phyloP scores from a whole-genome alignment of 2,329 filamentous ascomycete genomes.

The Fusarium floridanum region DNA sequence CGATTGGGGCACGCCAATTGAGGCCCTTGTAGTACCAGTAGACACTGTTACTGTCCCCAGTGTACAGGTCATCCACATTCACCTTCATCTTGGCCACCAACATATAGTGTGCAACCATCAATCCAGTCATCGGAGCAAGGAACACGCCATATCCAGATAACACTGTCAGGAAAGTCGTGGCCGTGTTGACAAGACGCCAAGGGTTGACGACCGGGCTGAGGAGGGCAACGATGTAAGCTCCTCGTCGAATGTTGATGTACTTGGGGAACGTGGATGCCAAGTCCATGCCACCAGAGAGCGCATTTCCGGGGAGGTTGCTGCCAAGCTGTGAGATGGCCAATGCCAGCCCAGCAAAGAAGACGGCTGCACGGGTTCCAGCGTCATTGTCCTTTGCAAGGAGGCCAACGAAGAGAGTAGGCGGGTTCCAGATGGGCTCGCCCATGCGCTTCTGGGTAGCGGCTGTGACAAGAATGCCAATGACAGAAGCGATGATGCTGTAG shows the following conservation, averaged over 20 bases:
- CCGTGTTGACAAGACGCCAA: conserved; percentile 55
- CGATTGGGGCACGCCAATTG: conserved; percentile 56
- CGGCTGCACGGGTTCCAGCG: conserved; percentile 52
- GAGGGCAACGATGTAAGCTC: conserved; percentile 53
- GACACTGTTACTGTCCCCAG: conserved; percentile 47
- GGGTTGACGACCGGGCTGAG: conserved; percentile 54
- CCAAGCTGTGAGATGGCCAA: conserved; percentile 54
- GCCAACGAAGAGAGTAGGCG: conserved; percentile 51
- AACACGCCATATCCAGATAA: conserved; percentile 55
- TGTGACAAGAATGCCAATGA: conserved; percentile 57
- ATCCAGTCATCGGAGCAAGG: conserved; percentile 55
- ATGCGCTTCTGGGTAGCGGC: conserved; percentile 55
- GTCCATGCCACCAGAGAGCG: conserved; percentile 55
- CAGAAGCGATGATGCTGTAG: conserved; percentile 51
- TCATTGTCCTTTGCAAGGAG: conserved; percentile 49
- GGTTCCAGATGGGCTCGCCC: conserved; percentile 55
- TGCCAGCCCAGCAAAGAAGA: conserved; percentile 55
- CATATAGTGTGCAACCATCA: conserved; percentile 55
- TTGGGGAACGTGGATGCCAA: conserved; percentile 54
- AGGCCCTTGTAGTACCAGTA: conserved; percentile 58
- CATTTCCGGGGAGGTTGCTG: conserved; percentile 55
- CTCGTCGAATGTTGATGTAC: conserved; percentile 55
- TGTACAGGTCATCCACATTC: conserved; percentile 53
- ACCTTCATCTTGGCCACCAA: conserved; percentile 51
- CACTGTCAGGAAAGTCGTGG: conserved; percentile 53